phyloP scores from a whole-genome alignment of 495 filamentous ascomycete species.

The Hamigera avellanea region DNA sequence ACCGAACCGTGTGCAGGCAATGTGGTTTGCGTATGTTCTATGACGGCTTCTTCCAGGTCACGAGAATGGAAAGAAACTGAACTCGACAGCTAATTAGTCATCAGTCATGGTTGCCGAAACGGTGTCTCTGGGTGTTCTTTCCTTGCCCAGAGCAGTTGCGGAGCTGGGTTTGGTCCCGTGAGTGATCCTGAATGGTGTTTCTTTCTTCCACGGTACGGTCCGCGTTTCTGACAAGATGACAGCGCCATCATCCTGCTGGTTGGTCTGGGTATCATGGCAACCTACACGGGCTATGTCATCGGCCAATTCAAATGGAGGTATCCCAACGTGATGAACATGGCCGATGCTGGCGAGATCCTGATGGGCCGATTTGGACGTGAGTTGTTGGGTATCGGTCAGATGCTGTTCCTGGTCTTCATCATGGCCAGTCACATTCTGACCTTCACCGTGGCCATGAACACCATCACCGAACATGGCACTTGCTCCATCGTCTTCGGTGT shows the following conservation, averaged over 20 bases:
- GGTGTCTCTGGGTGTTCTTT: conserved; percentile 60
- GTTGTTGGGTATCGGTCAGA: conserved; percentile 49
- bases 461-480: conserved; percentile 48
- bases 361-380: conserved; percentile 52
- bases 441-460: conserved; percentile 65
- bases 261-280: conserved; percentile 51
- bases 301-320: conserved; percentile 65
- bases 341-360: conserved; percentile 58
- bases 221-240: conserved; percentile 4
- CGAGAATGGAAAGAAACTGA: neutral
- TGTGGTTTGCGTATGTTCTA: conserved; percentile 23
- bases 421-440: conserved; percentile 70
- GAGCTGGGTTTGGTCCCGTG: conserved; percentile 49
- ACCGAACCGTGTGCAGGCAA: conserved; percentile 24
- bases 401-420: conserved; percentile 62
- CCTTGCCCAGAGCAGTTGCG: conserved; percentile 53
- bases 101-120: conserved; percentile 60
- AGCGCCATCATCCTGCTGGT: conserved; percentile 56
- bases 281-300: conserved; percentile 69
- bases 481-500: conserved; percentile 64
- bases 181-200: conserved; percentile 5
- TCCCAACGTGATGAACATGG: conserved; percentile 62
- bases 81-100: neutral
- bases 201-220: neutral
- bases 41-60: neutral